Evolutionary conservation across 2,329 filamentous ascomycete genomes (phyloP), one percentile per base, ranked within the genome.

Genomic region (Neofusicoccum parvum): DNA sequence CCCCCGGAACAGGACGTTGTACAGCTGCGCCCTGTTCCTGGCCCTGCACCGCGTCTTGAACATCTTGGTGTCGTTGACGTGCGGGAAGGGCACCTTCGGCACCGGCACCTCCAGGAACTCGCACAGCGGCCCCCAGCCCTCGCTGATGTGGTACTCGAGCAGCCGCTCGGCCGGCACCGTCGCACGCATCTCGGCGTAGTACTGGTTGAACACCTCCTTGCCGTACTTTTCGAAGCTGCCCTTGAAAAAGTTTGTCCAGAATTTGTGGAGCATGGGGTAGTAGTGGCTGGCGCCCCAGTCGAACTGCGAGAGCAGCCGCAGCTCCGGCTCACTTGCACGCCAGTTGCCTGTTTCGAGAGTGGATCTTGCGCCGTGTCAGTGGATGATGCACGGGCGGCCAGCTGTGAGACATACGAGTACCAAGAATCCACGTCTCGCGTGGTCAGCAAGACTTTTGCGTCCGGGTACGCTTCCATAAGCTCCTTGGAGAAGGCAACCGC

Each of bases 391-490:
- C 41, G 11, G n/a, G 17, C 23, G 20, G 50, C 39, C 20, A 62
- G 15, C 27, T 58, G 7, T 49, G 39, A 17, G 63, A 84, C 67
- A 80, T 80, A 66, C 68, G 51, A 50, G 71, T 84, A 81, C 87
- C 88, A 91, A 46, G 86, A 85, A 74, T 90, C 82, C 43, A 90
- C 86, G 65, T 90, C 87, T 51, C 88, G 85, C 65, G 84, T 88
- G 14, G 87, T 89, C 68, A 92, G 80, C 56, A 92, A 83, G 63
- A 91, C 86, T 77, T 91, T 91, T 66, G 89, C 89, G 64, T 91
- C 51, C 5, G 51, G 51, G 11, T 54, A 54, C 4, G 51, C 51
- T 15, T 54, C 51, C 36, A 41, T 54, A 67, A 92, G 81, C 75
- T 91, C 89, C 75, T 88, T 85, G 62, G 87, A 86, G 71, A 92